These are phyloP conservation scores for Pulveroboletus frians DNA, from an alignment of 768 basidiomycete species.

Conservation along the genomic window DNA sequence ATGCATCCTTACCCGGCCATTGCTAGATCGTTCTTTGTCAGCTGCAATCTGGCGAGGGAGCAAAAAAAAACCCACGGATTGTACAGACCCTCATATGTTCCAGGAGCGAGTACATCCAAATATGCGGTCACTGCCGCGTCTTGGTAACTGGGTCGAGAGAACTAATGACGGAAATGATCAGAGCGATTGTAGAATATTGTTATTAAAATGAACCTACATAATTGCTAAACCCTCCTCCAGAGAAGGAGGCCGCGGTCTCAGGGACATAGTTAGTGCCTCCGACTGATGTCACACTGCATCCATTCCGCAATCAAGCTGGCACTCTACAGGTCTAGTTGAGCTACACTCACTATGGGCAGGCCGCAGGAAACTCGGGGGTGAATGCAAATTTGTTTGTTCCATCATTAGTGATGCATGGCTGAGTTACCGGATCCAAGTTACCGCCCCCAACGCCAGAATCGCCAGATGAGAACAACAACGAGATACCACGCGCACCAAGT, in stretches of 20 bases:
- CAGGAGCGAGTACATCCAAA: conserved; percentile 41
- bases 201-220: conserved; percentile 36
- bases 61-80: conserved; percentile 41
- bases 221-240: conserved; percentile 72
- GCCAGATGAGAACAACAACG: conserved; percentile 61
- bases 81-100: conserved; percentile 54
- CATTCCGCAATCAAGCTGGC: too few relatives aligned
- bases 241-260: conserved; percentile 56
- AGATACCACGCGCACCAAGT: conserved; percentile 63
- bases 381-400: conserved; percentile 52
- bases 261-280: conserved; percentile 60
- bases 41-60: neutral
- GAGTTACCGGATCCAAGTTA: conserved; percentile 40
- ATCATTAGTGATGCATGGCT: too few relatives aligned
- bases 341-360: conserved; percentile 47
- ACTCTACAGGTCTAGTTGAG: neutral
- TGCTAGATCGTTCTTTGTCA: conserved; percentile 23
- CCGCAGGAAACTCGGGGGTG: conserved; percentile 56
- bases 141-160: conserved; percentile 52
- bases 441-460: conserved; percentile 68
- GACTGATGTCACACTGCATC: conserved; percentile 61
- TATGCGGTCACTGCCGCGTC: conserved; percentile 39
- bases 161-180: conserved; percentile 31
- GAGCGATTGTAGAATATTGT: neutral
- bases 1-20: conserved; percentile 45